Evolutionary conservation across 2,329 filamentous ascomycete species (phyloP), one percentile per base, ranked within the genome.

Genomic region (Didymella lethalis): DNA sequence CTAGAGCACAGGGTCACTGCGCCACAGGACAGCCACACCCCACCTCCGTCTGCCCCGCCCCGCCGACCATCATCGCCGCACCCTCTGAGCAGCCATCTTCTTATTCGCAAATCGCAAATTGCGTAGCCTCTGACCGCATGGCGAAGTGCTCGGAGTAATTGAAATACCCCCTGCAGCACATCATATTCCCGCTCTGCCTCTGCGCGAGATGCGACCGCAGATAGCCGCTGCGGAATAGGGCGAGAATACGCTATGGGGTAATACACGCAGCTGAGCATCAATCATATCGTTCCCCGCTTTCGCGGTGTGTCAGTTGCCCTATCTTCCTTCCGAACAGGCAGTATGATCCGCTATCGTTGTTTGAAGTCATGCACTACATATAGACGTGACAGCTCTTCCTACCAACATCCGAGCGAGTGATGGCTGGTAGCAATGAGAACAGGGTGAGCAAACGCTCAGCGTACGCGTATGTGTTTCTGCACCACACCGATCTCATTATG

Each of bases 11-110:
- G 41, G 40, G 20, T 6, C 41, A 1, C 1, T 28, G 41, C 41
- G 41, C 41, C 41, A 44, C 41, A 44, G 40, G 4, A 3, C 41
- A 44, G 41, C 41, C 41, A 44, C 41, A 44, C 25, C 41, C 28
- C 41, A 44, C 23, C 25, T 28, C 41, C 41, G 23, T 14, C 23
- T 8, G 40, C 40, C 40, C 40, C 40, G 40, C 40, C 10, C 40
- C 40, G 40, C n/a, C 36, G 31, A 32, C 31, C 36, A 11, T 25
- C 20, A 25, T 14, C 20, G 18, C 40, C 2, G 20, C 40, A 10
- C 25, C 40, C 25, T 25, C 23, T 16, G 3, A 26, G 36, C 18
- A 10, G 23, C 23, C 23, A 23, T 23, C 23, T 2, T 23, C 23
- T 23, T 23, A 40, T 11, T 5, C n/a, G 32, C 7, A 5, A n/a